Evolutionary conservation across 2,329 filamentous ascomycete species (phyloP), one percentile per base, ranked within the genome.

Genomic region (Botrytis fragariae): DNA sequence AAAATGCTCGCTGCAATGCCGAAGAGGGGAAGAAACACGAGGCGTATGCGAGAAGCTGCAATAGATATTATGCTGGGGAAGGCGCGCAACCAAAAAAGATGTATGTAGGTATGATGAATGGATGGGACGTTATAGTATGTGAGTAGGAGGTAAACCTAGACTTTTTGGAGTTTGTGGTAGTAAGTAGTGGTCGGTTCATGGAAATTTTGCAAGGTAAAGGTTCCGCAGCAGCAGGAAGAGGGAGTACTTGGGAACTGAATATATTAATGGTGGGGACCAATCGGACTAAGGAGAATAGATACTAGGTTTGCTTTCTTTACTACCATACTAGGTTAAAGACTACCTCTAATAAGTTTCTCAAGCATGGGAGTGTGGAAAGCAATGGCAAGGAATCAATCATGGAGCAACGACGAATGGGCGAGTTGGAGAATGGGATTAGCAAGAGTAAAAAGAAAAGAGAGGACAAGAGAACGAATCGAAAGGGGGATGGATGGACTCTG

Each of bases 171-270:
- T 39, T 48, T 51, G 67, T 69, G 39, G 68, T 44, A 70, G 69
- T 25, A 54, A 42, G 59, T 51, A 42, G 44, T 60, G 51, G 37
- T 64, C 42, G 42, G 32, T 51, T 51, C 48, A 64, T 64, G 69
- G 69, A 32, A 51, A 71, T 71, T 51, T 64, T 25, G 29, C 37
- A 69, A 72, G 63, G 62, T 35, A 69, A n/a, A 60, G 60, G 54
- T 67, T 69, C 71, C 71, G 61, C 71, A 69, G 63, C 71, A 67
- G 63, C 35, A 69, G 51, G 62, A 72, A 45, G 42, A 60, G 61
- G 71, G 45, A 72, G 44, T 32, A 64, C 60, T 62, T 62, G 69
- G 59, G 69, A 71, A 57, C 45, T 29, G 32, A n/a, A 68, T 32
- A 68, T 48, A 57, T 67, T 42, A 57, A 68, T 57, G 65, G 69